Evolutionary conservation across 352 stramenopile genomes (phyloP).

Genomic region (Phytophthora boehmeriae): DNA sequence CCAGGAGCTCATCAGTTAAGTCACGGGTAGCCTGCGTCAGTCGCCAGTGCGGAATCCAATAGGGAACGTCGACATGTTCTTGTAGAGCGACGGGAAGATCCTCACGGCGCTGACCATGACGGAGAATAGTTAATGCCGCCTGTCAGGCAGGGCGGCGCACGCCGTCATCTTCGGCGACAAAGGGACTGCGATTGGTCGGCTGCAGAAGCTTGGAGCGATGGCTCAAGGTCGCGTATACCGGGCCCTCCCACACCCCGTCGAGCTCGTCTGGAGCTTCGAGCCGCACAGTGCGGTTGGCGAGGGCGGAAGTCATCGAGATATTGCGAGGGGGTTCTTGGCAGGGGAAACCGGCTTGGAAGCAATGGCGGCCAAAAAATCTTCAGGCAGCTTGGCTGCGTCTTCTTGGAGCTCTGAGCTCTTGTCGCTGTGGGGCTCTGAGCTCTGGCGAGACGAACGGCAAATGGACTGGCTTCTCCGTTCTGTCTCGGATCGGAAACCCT

Average conservation of each 20-base stretch:
- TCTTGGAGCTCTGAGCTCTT: conserved; percentile 12
- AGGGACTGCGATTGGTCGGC: not conserved
- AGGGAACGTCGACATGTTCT: conserved; percentile 4
- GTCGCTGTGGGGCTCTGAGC: not conserved
- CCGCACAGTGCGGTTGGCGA: not conserved
- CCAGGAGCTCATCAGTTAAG: not conserved
- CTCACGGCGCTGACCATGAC: not conserved
- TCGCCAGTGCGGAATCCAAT: conserved; percentile 6
- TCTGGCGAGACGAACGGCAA: conserved; percentile 5
- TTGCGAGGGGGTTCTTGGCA: not conserved
- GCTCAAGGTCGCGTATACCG: conserved; percentile 6
- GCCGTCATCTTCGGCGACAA: conserved; percentile 2
- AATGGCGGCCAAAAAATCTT: not conserved
- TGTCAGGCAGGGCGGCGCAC: conserved; percentile 1
- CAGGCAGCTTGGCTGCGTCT: conserved; percentile 2
- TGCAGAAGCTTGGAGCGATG: not conserved
- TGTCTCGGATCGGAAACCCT: conserved; percentile 15
- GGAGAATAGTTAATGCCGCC: not conserved
- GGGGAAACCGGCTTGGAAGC: not conserved
- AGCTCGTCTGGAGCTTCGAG: conserved; percentile 9
- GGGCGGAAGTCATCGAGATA: not conserved
- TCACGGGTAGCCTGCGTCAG: not conserved
- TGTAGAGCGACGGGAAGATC: not conserved
- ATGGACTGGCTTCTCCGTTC: conserved; percentile 5
- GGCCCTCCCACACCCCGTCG: conserved; percentile 1